These are phyloP conservation scores for Didymella pinodella DNA, from an alignment of 2,329 filamentous ascomycete genomes.

Conservation along the genomic window DNA sequence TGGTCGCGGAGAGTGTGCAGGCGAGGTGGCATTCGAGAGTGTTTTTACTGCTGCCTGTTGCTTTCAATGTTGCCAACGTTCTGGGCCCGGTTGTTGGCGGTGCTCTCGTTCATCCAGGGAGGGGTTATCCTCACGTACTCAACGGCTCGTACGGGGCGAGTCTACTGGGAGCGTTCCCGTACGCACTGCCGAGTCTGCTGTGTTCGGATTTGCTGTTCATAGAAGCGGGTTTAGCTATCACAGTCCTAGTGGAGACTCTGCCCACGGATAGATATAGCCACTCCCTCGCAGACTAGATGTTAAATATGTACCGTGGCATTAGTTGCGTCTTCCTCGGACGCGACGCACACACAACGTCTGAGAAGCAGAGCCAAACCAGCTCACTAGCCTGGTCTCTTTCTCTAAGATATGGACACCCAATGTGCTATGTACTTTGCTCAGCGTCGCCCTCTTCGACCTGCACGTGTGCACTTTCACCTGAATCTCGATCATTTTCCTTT, in stretches of 20 bases:
- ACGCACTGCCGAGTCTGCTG: constrained; percentile 17
- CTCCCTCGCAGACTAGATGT: constrained; percentile 3
- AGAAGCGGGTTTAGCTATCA: constrained; percentile 9
- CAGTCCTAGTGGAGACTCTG: constrained; percentile 9
- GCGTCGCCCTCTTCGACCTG: constrained; percentile 74
- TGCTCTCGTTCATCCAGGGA: constrained; percentile 8
- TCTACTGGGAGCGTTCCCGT: constrained; percentile 8
- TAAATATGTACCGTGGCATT: constrained; percentile 8
- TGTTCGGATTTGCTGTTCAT: constrained; percentile 7
- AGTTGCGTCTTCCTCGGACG: not conserved
- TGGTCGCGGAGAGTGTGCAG: constrained; percentile 15
- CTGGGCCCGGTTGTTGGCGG: constrained; percentile 16
- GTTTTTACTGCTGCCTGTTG: constrained; percentile 13
- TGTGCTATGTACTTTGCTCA: constrained; percentile 65
- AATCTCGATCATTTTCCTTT: constrained; percentile 79
- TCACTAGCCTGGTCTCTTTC: constrained; percentile 50
- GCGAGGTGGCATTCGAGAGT: constrained; percentile 17
- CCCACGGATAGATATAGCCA: constrained; percentile 7
- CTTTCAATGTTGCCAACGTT: constrained; percentile 16
- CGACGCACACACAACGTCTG: not conserved
- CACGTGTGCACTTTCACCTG: constrained; percentile 78
- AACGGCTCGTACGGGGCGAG: not conserved
- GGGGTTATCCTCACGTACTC: not conserved
- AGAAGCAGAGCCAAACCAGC: constrained; percentile 1
- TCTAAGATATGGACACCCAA: constrained; percentile 62